A percentile compares a stretch with the other conserved stretches of the same genome.
Conservation (phyloP, 441 rosid species). For the Eutrema salsugineum region DNA sequence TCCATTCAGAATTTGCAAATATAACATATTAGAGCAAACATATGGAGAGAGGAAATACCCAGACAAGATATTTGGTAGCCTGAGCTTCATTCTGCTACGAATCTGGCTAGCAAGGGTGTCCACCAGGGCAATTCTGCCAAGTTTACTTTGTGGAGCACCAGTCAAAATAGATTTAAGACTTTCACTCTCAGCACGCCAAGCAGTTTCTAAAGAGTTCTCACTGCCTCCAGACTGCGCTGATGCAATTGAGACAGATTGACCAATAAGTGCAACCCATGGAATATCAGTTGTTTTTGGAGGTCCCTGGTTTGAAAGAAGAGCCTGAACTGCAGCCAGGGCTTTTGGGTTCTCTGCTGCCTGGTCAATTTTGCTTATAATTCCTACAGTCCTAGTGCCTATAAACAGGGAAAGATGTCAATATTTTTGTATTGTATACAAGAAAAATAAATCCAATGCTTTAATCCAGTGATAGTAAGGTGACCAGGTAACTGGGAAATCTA, state of each 20-base stretch:
- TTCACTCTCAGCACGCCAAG: conserved; percentile 81
- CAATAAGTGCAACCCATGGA: conserved; percentile 74
- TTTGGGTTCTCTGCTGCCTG: conserved; percentile 64
- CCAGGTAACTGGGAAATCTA: not conserved
- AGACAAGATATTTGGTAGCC: conserved; percentile 62
- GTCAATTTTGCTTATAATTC: conserved; percentile 73
- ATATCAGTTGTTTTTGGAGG: conserved; percentile 68
- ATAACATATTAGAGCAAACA: not conserved
- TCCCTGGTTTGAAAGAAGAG: conserved; percentile 61
- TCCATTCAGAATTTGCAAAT: not conserved
- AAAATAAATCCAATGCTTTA: not conserved
- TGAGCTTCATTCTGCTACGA: conserved; percentile 71
- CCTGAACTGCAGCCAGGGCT: conserved; percentile 63
- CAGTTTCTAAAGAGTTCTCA: conserved; percentile 73
- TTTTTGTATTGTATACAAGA: not conserved
- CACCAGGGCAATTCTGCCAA: conserved; percentile 68
- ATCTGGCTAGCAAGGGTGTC: conserved; percentile 68
- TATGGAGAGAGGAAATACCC: conserved; percentile 29
- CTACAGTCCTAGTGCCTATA: conserved; percentile 70
- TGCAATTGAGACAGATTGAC: conserved; percentile 68
- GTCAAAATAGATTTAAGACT: conserved; percentile 67
- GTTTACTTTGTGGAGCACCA: conserved; percentile 65
- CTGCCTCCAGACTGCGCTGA: conserved; percentile 67
- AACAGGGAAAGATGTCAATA: not conserved
- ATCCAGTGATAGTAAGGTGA: conserved; percentile 9